Conservation (phyloP, 2,329 filamentous ascomycete genomes). For the Aspergillus sp. region DNA sequence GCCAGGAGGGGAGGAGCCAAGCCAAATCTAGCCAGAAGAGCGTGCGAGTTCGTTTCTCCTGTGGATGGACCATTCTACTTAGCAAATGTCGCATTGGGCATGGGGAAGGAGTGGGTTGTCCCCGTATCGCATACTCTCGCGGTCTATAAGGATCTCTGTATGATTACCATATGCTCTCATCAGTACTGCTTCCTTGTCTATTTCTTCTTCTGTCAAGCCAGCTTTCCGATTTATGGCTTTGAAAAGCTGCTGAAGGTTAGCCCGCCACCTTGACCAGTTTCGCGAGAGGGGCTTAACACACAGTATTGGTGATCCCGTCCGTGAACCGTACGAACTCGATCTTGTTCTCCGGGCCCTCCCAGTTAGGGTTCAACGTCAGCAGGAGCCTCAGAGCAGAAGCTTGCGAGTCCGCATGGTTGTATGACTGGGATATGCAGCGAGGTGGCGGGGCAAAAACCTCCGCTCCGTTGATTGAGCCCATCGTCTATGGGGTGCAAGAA, state of each 20-base stretch:
- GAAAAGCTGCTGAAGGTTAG: conserved; percentile 43
- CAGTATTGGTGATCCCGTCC: conserved; percentile 96
- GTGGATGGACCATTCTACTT: conserved; percentile 30
- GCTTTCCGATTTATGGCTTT: conserved; percentile 53
- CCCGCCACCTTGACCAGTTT: conserved; percentile 15
- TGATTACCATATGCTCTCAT: conserved; percentile 92
- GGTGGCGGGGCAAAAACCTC: conserved; percentile 17
- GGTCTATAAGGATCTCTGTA: conserved; percentile 93
- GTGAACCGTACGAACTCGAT: conserved; percentile 90
- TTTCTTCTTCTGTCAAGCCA: conserved; percentile 70
- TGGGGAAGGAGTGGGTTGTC: conserved; percentile 1
- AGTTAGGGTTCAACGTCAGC: conserved; percentile 76
- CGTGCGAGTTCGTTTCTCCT: conserved; percentile 70
- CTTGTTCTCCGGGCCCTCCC: conserved; percentile 70
- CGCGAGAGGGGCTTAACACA: conserved; percentile 38
- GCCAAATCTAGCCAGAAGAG: conserved; percentile 76
- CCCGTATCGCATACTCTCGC: conserved; percentile 67
- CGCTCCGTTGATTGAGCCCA: conserved; percentile 4
- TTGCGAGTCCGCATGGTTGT: conserved; percentile 74
- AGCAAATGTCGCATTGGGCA: conserved; percentile 37
- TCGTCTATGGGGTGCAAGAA: background rate
- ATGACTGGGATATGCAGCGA: conserved; percentile 69
- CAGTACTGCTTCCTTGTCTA: conserved; percentile 82
- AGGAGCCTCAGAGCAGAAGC: conserved; percentile 78
- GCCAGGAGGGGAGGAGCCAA: conserved; percentile 86